Evolutionary conservation across 2,329 filamentous ascomycete species (phyloP).

Genomic region (Elsinoe ampelina): DNA sequence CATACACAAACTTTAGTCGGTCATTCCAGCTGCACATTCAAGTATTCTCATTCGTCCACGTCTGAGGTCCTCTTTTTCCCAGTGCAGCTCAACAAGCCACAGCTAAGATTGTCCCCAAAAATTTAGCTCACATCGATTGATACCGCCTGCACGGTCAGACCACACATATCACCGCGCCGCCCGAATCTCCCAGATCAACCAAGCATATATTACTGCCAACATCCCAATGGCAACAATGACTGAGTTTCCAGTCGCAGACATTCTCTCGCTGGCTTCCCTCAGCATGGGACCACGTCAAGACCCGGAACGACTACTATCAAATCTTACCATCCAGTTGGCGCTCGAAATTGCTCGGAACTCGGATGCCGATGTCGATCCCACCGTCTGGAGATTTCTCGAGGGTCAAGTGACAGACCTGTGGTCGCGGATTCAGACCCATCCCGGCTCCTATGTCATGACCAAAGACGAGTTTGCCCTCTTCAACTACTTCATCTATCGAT

Average conservation of each 20-base stretch:
- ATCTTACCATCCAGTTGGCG: conserved; percentile 52
- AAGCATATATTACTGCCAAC: conserved; percentile 35
- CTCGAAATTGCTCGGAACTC: conserved; percentile 68
- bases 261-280: conserved; percentile 7
- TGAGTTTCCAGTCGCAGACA: conserved; percentile 9
- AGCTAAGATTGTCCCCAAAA: conserved; percentile 12
- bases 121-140: neutral
- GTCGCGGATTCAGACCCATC: conserved; percentile 55
- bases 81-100: conserved; percentile 8
- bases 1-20: conserved; percentile 5
- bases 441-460: conserved; percentile 62
- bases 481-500: conserved; percentile 70
- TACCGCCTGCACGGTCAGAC: neutral
- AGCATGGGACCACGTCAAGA: conserved; percentile 9
- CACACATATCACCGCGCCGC: neutral
- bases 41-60: conserved; percentile 15
- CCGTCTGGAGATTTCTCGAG: conserved; percentile 57
- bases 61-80: conserved; percentile 10
- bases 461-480: conserved; percentile 75
- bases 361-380: conserved; percentile 56
- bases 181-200: neutral
- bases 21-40: neutral
- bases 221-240: conserved; percentile 19
- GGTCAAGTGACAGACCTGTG: conserved; percentile 55
- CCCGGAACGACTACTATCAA: neutral